Conservation (phyloP, 208 protist genomes). For the Leishmania tropica region DNA sequence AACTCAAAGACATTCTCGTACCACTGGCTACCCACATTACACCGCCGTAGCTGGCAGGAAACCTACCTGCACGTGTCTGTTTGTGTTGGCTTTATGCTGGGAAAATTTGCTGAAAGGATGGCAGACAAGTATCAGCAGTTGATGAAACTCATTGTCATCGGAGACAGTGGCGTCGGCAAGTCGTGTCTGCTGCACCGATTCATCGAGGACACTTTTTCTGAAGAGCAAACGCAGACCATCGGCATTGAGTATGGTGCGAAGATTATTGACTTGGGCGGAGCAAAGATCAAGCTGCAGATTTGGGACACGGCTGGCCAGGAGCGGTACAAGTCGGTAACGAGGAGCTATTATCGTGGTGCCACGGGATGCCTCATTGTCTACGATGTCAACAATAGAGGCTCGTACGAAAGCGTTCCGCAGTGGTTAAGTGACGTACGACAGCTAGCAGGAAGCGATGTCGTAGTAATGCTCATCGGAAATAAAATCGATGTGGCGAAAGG, state of each 20-base stretch:
- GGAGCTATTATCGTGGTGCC: constrained; percentile 96
- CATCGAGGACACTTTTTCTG: constrained; percentile 95
- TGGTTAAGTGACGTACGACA: constrained; percentile 97
- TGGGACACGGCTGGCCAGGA: constrained; percentile 98
- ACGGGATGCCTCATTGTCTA: constrained; percentile 99
- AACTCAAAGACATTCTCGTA: background rate
- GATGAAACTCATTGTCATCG: constrained; percentile 88
- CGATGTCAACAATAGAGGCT: constrained; percentile 96
- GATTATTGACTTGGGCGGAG: constrained; percentile 89
- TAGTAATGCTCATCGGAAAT: constrained; percentile 94
- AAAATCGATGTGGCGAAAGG: constrained; percentile 87
- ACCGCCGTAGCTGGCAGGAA: background rate
- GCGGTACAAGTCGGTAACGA: constrained; percentile 98
- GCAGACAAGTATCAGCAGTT: constrained; percentile 77
- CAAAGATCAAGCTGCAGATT: constrained; percentile 97
- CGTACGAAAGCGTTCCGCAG: constrained; percentile 95
- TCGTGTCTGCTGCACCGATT: constrained; percentile 97
- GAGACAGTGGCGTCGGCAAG: constrained; percentile 94
- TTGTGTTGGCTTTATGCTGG: background rate
- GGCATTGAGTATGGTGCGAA: constrained; percentile 98
- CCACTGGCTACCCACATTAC: background rate
- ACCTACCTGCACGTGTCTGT: background rate
- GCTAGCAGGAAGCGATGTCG: constrained; percentile 87
- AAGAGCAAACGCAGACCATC: constrained; percentile 97
- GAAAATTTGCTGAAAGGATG: constrained; percentile 22